Base-by-base conservation (phyloP, 2,329 filamentous ascomycete species). In the Paraconiothyrium brasiliense region DNA sequence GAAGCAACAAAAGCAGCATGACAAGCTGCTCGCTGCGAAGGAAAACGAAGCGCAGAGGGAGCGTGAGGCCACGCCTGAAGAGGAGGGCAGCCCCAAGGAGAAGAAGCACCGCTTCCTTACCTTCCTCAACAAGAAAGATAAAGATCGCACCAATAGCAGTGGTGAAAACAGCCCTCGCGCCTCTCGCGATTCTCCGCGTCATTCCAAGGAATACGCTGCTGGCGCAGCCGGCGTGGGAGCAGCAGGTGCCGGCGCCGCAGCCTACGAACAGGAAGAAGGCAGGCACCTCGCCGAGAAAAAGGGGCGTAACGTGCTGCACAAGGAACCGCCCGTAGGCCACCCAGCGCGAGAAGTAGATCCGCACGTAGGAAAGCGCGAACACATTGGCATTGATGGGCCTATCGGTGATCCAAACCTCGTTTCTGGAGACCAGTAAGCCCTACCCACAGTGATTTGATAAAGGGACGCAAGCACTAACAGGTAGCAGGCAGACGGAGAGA, bases 41-140 rank as follows among this genome's bases (percentile, higher is more conserved):
- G 54, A n/a, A 16, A 41, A n/a, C 14, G 39, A n/a, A 6, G 16
- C 39, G 16, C 14, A 57, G 16, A 65, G 22, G 9, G 59, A 74
- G 54, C 43, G 20, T 22, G 47, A 73, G 66, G 27, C 48, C 39
- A 24, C 20, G 41, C n/a, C 54, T 22, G 43, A 32, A 11, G 44
- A 69, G n/a, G 41, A 72, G 65, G 30, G 48, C 48, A 30, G 16
- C 10, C 35, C 35, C 10, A 32, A 27, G 66, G 71, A 78, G 62
- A 78, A 80, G 64, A 80, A 79, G 58, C 74, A 79, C 50, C 66
- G 70, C 37, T 64, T 81, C 11, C 67, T 80, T 27, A 74, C 78
- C 22, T 80, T 81, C 66, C 63, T 81, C 34, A 78, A 80, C 65
- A 81, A 81, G 68, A 73, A 79, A 60, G 74, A 77, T 61, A 78